Conservation (phyloP, 148 eudicot species). For the Camellia granthamiana region DNA sequence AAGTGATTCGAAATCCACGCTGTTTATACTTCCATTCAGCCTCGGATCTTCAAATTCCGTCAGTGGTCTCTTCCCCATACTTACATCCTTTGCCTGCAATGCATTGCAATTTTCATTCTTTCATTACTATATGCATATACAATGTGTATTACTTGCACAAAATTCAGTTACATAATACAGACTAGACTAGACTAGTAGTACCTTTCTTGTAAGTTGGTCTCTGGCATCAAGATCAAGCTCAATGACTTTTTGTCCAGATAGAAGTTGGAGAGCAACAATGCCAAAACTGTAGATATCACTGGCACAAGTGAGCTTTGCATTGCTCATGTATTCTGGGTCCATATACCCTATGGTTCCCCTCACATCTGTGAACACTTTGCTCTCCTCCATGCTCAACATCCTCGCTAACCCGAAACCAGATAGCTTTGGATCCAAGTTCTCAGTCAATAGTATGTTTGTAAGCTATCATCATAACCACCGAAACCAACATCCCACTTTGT, state of each 20-base stretch:
- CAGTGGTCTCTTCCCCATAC: conserved; percentile 32
- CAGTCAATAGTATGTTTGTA: conserved; percentile 45
- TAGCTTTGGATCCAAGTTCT: conserved; percentile 37
- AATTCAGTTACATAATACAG: too few species aligned
- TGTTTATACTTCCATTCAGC: conserved; percentile 28
- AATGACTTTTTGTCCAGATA: conserved; percentile 46
- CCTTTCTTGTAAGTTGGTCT: conserved; percentile 49
- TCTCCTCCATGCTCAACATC: conserved; percentile 45
- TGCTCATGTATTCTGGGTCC: conserved; percentile 54
- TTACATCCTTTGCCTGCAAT: conserved; percentile 53
- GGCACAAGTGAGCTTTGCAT: conserved; percentile 46
- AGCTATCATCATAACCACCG: conserved; percentile 18
- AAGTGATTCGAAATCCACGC: conserved; percentile 39
- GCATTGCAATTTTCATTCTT: too few species aligned
- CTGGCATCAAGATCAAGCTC: conserved; percentile 46
- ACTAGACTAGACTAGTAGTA: background rate
- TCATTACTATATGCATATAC: too few species aligned
- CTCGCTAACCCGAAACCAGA: conserved; percentile 51
- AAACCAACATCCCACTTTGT: too few species aligned
- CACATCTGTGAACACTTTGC: conserved; percentile 45
- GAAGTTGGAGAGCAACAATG: conserved; percentile 42
- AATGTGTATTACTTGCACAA: too few species aligned
- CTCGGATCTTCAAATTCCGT: conserved; percentile 37
- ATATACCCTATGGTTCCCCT: conserved; percentile 53
- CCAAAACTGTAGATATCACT: conserved; percentile 51